phyloP scores from a whole-genome alignment of 2,329 filamentous ascomycete species.

The Fusarium bactridioides region DNA sequence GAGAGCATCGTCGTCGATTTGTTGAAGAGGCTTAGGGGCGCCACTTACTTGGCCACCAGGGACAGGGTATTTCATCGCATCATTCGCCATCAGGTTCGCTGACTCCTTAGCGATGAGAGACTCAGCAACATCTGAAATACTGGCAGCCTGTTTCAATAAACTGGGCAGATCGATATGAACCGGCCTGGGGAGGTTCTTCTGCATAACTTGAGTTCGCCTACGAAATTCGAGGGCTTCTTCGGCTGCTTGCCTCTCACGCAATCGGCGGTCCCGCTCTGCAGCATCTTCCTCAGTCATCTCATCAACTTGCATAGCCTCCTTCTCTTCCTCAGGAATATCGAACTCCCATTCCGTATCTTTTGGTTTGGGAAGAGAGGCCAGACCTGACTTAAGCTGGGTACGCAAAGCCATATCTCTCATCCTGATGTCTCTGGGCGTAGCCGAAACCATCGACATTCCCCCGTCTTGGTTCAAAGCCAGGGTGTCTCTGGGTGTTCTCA shows the following conservation, averaged over 20 bases:
- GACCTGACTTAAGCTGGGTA: conserved; percentile 72
- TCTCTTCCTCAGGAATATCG: conserved; percentile 84
- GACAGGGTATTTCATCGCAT: conserved; percentile 79
- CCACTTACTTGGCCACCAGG: conserved; percentile 72
- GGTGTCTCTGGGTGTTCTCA: conserved; percentile 87
- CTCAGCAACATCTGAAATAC: conserved; percentile 69
- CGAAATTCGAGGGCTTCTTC: conserved; percentile 80
- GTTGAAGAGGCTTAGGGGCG: conserved; percentile 64
- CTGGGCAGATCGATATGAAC: conserved; percentile 73
- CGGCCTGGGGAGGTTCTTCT: conserved; percentile 82
- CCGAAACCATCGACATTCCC: conserved; percentile 71
- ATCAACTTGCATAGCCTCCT: conserved; percentile 60
- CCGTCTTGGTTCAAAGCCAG: conserved; percentile 82
- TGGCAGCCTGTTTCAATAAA: conserved; percentile 69
- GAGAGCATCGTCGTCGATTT: conserved; percentile 75
- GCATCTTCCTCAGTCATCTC: conserved; percentile 64
- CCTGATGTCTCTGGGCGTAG: conserved; percentile 80
- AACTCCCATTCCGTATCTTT: conserved; percentile 96
- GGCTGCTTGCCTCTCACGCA: conserved; percentile 76
- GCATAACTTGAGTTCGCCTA: conserved; percentile 90
- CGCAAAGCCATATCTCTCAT: conserved; percentile 74
- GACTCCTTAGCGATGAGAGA: conserved; percentile 78
- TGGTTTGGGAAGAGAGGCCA: conserved; percentile 88
- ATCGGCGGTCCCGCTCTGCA: conserved; percentile 81
- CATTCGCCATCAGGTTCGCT: conserved; percentile 80